Base-by-base conservation (phyloP, 2,329 filamentous ascomycete species). In the Pestalotiopsis sp. region DNA sequence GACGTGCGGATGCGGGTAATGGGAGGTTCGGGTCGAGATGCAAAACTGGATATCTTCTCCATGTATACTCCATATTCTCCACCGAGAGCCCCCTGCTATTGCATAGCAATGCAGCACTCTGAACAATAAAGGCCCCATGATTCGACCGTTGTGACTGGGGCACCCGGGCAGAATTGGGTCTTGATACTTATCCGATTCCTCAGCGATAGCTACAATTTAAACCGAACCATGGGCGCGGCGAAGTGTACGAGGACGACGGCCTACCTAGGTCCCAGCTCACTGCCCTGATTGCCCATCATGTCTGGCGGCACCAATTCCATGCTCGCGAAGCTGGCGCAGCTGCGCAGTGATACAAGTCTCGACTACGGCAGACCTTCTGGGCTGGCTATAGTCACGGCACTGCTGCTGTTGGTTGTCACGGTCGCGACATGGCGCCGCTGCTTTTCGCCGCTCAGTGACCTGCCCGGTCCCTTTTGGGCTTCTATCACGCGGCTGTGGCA, bases 381-480 rank as follows among this genome's bases (percentile, higher is more conserved):
- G 17, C 30, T n/a, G 11, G 24, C 59, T 44, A 13, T 56, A 13
- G 24, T 24, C 7, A 22, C 17, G 11, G 14, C 14, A 66, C 81
- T 64, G 82, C 83, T 66, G 83, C 83, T 67, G 80, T 83, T 65
- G 48, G 13, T 65, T 14, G 14, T 39, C n/a, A 61, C 22, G 11
- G 40, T 62, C 3, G 39, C 38, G 13, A 57, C 55, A 20, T n/a
- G 26, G 20, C 63, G 63, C 20, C 24, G 63, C 10, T 39, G 17
- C 30, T 56, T 65, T 14, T 65, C 63, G 11, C 48, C 63, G 6
- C 22, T 65, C 44, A 38, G 35, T 11, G 63, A 65, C 39, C 4
- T 65, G 13, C 63, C 63, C 7, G 63, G 63, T 6, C 63, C 63
- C 11, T 65, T 65, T 6, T 55, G 44, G 63, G 63, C 63, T 2